These are phyloP conservation scores for Apiotrichum siamense DNA, from an alignment of 1,284 basidiomycete genomes.

Conservation along the genomic window DNA sequence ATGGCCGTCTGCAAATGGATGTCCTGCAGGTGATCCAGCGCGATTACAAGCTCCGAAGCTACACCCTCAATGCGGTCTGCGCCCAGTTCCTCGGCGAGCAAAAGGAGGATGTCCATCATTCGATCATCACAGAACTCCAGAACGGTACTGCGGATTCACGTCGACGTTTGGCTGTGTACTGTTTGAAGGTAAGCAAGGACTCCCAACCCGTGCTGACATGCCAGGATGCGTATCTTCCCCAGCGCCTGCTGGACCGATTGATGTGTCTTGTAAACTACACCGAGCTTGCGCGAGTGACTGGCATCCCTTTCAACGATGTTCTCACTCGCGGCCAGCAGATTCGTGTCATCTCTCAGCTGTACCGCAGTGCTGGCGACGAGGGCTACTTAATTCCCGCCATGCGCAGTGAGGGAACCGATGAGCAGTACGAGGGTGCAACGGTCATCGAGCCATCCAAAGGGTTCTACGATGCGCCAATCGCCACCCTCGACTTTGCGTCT, in stretches of 20 bases:
- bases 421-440: conserved; percentile 94
- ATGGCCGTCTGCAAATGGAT: conserved; percentile 87
- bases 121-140: conserved; percentile 91
- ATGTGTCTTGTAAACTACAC: conserved; percentile 97
- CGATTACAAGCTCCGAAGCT: conserved; percentile 89
- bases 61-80: conserved; percentile 92
- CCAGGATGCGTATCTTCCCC: conserved; percentile 94
- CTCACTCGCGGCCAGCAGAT: conserved; percentile 89
- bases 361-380: conserved; percentile 77
- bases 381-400: conserved; percentile 78
- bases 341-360: conserved; percentile 90
- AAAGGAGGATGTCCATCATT: conserved; percentile 95
- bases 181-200: conserved; percentile 65
- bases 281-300: conserved; percentile 93
- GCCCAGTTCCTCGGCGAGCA: conserved; percentile 93
- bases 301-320: conserved; percentile 94
- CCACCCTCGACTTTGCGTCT: conserved; percentile 93
- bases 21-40: conserved; percentile 93
- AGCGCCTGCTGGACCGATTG: conserved; percentile 85
- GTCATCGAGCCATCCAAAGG: conserved; percentile 92
- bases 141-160: conserved; percentile 88
- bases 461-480: conserved; percentile 89
- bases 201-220: neutral
- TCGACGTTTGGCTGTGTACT: conserved; percentile 86
- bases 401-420: conserved; percentile 80